Evolutionary conservation across 202 grass and related monocot species (phyloP).

Genomic region (Cymbopogon flexuosus): DNA sequence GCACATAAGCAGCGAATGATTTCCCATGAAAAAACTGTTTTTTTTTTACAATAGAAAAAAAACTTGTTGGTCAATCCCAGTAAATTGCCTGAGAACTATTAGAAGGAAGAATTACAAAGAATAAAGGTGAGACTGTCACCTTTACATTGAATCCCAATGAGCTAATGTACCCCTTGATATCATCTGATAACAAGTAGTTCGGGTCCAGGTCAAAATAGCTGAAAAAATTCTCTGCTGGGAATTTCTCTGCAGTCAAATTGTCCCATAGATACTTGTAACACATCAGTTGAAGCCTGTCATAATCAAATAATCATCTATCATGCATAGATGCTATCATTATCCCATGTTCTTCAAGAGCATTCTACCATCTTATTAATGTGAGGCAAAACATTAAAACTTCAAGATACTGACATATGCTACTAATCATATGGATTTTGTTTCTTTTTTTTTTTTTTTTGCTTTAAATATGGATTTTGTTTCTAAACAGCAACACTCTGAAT

Average conservation of each 20-base stretch:
- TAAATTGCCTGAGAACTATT: background rate
- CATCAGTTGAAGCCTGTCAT: constrained; percentile 85
- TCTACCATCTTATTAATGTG: background rate
- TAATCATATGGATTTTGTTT: background rate
- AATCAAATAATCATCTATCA: constrained; percentile 6
- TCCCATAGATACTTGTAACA: constrained; percentile 94
- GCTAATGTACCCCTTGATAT: constrained; percentile 50
- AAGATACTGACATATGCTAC: background rate
- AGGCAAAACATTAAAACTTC: background rate
- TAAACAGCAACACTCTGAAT: background rate
- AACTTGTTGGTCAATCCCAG: background rate
- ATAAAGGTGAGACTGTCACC: constrained; percentile 38
- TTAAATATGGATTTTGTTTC: background rate
- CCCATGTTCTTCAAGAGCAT: background rate
- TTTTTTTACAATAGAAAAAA: too few relatives aligned
- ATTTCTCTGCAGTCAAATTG: constrained; percentile 47
- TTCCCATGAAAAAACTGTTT: background rate
- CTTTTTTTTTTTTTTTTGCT: too few relatives aligned
- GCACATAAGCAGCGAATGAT: background rate
- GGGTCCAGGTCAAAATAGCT: constrained; percentile 70
- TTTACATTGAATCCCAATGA: constrained; percentile 68
- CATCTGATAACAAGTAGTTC: constrained; percentile 53
- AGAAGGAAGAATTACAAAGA: background rate
- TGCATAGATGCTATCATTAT: background rate
- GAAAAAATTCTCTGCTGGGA: constrained; percentile 60